These are phyloP conservation scores for Candida tallmaniae DNA, from an alignment of 805 yeast species.

Conservation along the genomic window DNA sequence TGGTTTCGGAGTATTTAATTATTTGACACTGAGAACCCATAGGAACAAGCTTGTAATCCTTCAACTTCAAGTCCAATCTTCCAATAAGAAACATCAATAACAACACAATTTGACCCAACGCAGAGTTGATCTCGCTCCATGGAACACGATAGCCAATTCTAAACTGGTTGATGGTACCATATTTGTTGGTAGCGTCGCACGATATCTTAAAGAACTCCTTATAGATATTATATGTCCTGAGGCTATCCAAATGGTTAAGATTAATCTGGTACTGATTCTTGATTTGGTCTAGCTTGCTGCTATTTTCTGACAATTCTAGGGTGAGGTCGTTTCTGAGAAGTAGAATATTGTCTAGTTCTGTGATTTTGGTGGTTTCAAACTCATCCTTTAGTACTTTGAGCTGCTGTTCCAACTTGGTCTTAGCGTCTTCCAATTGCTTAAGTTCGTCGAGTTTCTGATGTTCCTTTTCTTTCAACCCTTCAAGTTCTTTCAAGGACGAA, in stretches of 20 bases:
- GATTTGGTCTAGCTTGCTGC: constrained; percentile 56
- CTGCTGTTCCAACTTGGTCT: constrained; percentile 44
- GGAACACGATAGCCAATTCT: constrained; percentile 76
- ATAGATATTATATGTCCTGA: constrained; percentile 76
- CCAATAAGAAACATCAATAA: constrained; percentile 61
- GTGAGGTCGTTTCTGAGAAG: constrained; percentile 52
- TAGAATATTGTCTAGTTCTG: constrained; percentile 45
- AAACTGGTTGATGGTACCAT: constrained; percentile 84
- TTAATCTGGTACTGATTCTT: constrained; percentile 60
- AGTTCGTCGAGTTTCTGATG: constrained; percentile 27
- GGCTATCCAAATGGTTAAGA: constrained; percentile 59
- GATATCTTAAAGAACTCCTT: constrained; percentile 81
- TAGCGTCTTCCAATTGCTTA: constrained; percentile 36
- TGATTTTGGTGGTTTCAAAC: constrained; percentile 26
- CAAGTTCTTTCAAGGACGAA: constrained; percentile 44
- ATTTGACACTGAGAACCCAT: constrained; percentile 82
- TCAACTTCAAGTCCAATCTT: constrained; percentile 50
- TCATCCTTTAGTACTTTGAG: constrained; percentile 42
- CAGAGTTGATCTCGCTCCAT: constrained; percentile 91
- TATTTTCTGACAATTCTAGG: constrained; percentile 45
- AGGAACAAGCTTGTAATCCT: constrained; percentile 65
- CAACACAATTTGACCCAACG: constrained; percentile 77
- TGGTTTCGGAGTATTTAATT: constrained; percentile 37
- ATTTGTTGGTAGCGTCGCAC: constrained; percentile 60
- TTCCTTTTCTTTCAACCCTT: constrained; percentile 37